phyloP scores from a whole-genome alignment of 2,329 filamentous ascomycete species.

The Paracorniculantispora psalliotae region DNA sequence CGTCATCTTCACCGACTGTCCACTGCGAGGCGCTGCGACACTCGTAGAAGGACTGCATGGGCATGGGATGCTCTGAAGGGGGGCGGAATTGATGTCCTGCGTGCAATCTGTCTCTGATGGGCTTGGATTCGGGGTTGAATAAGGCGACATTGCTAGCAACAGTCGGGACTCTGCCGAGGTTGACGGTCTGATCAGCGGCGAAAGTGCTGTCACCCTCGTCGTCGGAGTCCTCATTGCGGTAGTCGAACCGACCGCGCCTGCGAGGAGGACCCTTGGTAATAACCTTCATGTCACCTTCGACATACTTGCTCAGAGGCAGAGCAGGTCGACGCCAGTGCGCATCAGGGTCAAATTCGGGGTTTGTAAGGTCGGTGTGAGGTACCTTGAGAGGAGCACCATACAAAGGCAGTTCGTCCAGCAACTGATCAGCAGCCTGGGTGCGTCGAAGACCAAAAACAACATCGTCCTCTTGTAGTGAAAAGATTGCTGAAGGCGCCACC shows the following conservation, averaged over 20 bases:
- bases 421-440: slow-evolving; percentile 68
- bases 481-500: slow-evolving; percentile 70
- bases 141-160: slow-evolving; percentile 75
- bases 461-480: slow-evolving; percentile 75
- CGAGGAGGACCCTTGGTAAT: slow-evolving; percentile 58
- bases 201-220: slow-evolving; percentile 54
- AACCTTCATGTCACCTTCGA: slow-evolving; percentile 73
- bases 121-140: slow-evolving; percentile 84
- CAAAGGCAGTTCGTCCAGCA: slow-evolving; percentile 76
- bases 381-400: slow-evolving; percentile 62
- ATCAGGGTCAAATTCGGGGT: slow-evolving; percentile 60
- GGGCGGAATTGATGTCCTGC: slow-evolving; percentile 90
- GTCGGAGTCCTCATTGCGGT: slow-evolving; percentile 66
- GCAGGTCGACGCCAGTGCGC: slow-evolving; percentile 70
- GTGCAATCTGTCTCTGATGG: slow-evolving; percentile 83
- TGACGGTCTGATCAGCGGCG: slow-evolving; percentile 45
- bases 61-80: slow-evolving; percentile 88
- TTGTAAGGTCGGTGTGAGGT: slow-evolving; percentile 52
- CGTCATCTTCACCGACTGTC: slow-evolving; percentile 86
- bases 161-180: slow-evolving; percentile 52
- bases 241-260: slow-evolving; percentile 80
- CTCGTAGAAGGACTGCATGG: slow-evolving; percentile 85
- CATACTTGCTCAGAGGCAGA: slow-evolving; percentile 80
- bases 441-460: slow-evolving; percentile 73
- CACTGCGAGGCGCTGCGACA: slow-evolving; percentile 82